phyloP scores from a whole-genome alignment of 1,139 yeast genomes.

The Zygosaccharomyces sapae region DNA sequence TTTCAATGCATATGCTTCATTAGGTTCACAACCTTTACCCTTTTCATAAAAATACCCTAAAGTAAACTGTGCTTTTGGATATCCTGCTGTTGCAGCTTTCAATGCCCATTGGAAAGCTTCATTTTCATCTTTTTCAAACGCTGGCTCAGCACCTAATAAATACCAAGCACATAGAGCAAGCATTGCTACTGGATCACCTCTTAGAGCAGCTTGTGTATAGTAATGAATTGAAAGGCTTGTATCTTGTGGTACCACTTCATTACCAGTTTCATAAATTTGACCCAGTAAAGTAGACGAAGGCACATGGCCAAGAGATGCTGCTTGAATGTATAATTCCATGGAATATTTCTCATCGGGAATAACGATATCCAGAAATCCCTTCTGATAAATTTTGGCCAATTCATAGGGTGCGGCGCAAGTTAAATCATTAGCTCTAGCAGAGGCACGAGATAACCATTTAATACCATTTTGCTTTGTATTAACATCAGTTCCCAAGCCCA shows the following conservation, averaged over 20 bases:
- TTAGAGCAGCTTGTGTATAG: conserved; percentile 84
- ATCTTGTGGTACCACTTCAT: conserved; percentile 71
- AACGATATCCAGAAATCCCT: conserved; percentile 82
- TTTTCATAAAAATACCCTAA: conserved; percentile 79
- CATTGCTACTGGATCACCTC: conserved; percentile 88
- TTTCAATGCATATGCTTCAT: conserved; percentile 53
- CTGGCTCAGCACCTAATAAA: conserved; percentile 82
- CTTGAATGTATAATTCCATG: conserved; percentile 77
- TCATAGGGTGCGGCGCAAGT: conserved; percentile 93
- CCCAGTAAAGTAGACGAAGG: conserved; percentile 81
- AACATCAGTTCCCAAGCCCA: conserved; percentile 71
- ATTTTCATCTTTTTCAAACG: conserved; percentile 70
- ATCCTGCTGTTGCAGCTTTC: conserved; percentile 71
- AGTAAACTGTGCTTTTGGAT: conserved; percentile 82
- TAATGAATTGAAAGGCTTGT: conserved; percentile 85
- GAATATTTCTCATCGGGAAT: conserved; percentile 83
- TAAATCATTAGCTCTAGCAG: conserved; percentile 76
- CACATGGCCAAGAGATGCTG: conserved; percentile 83
- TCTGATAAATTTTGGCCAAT: conserved; percentile 75
- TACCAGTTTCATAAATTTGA: conserved; percentile 78
- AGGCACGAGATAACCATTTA: conserved; percentile 87
- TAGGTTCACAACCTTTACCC: conserved; percentile 78
- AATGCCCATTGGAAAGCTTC: conserved; percentile 96
- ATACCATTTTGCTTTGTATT: conserved; percentile 81
- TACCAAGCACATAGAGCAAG: conserved; percentile 96